Percentiles rank a stretch among this genome's conserved stretches.
These are phyloP conservation scores for Prototheca wickerhamii DNA, from an alignment of 163 green algal genomes.

Conservation along the genomic window DNA sequence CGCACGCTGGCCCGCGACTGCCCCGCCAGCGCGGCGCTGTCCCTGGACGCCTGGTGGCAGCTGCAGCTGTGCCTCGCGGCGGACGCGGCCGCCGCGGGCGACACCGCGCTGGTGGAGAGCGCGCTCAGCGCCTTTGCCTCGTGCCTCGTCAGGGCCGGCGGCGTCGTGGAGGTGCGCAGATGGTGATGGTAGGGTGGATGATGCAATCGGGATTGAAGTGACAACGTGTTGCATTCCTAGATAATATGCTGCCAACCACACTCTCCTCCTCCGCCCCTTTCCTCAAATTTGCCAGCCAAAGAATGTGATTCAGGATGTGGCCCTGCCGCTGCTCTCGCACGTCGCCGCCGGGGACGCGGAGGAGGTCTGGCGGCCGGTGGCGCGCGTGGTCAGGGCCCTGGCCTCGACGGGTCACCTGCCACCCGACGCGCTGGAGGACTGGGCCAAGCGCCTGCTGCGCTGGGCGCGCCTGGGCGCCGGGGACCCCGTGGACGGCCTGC, in stretches of 20 bases:
- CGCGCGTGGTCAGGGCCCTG: conserved; percentile 28
- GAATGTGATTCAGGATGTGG: conserved; percentile 17
- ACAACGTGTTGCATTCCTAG: no score
- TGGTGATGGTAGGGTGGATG: conserved; percentile 2
- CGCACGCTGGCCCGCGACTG: conserved; percentile 3
- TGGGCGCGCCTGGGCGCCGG: conserved; percentile 14
- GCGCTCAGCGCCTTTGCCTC: conserved; percentile 45
- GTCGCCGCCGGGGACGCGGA: conserved; percentile 14
- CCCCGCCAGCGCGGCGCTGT: conserved; percentile 14
- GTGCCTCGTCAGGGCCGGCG: conserved; percentile 22
- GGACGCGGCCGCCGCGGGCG: conserved; percentile 40
- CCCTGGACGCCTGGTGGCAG: conserved; percentile 44
- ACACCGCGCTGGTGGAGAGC: conserved; percentile 34
- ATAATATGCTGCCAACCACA: no score
- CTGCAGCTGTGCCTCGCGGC: conserved; percentile 61
- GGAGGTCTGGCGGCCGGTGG: conserved; percentile 15
- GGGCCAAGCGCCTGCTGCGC: conserved; percentile 12
- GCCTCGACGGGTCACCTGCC: conserved; percentile 19
- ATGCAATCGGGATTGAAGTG: neutral
- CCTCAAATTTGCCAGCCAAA: no score
- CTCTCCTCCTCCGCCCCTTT: no score
- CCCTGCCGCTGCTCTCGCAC: conserved; percentile 29
- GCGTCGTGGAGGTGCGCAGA: conserved; percentile 27
- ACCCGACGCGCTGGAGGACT: conserved; percentile 17
- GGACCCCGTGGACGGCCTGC: neutral